Conservation (phyloP, 768 basidiomycete genomes). For the Kwoniella shandongensis region DNA sequence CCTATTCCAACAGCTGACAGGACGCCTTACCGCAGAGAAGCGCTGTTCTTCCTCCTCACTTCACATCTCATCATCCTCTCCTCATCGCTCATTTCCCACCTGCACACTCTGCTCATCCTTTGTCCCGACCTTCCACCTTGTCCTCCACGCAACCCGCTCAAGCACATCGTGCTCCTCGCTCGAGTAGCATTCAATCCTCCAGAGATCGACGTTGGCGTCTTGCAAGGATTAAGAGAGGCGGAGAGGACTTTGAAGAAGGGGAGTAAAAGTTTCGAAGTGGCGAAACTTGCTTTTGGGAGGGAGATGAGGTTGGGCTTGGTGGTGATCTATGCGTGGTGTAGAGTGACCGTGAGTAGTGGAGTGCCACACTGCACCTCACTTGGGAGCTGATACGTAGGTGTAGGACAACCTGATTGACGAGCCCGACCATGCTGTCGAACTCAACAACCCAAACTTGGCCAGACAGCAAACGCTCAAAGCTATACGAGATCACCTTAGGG, state of each 20-base stretch:
- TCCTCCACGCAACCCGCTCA: conserved; percentile 37
- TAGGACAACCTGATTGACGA: conserved; percentile 51
- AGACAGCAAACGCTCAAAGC: conserved; percentile 15
- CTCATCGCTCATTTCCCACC: conserved; percentile 47
- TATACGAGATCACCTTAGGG: conserved; percentile 27
- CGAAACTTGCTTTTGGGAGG: conserved; percentile 49
- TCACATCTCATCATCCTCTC: conserved; percentile 45
- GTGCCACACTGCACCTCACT: neutral
- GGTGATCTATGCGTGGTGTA: conserved; percentile 51
- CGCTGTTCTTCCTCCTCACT: conserved; percentile 48
- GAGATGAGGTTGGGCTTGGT: conserved; percentile 50
- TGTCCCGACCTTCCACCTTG: conserved; percentile 60
- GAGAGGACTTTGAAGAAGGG: conserved; percentile 44
- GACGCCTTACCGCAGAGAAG: conserved; percentile 35
- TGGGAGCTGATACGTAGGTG: neutral
- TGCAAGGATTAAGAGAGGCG: conserved; percentile 28
- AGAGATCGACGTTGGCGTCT: conserved; percentile 20
- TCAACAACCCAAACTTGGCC: conserved; percentile 1
- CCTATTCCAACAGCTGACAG: neutral
- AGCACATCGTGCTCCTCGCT: conserved; percentile 41
- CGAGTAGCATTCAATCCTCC: conserved; percentile 41
- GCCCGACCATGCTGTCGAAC: conserved; percentile 1
- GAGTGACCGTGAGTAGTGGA: conserved; percentile 43
- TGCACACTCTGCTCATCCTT: conserved; percentile 65
- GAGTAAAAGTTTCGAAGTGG: conserved; percentile 52